Evolutionary conservation across 2,329 filamentous ascomycete genomes (phyloP), one percentile per base, ranked within the genome.

Genomic region (Cordyceps farinosa): DNA sequence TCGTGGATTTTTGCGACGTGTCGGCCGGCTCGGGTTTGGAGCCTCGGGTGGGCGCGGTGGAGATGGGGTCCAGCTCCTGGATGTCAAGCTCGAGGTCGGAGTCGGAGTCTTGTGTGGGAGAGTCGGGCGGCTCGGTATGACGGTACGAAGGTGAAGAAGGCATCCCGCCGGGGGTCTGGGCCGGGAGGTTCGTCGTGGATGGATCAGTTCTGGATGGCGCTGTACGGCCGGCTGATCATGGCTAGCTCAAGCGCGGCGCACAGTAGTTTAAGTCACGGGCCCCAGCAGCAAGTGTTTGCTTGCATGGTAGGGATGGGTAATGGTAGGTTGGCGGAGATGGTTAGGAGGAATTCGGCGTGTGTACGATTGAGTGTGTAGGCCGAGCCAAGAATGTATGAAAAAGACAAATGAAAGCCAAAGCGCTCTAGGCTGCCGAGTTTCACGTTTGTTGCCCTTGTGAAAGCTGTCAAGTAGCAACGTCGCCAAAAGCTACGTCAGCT

Each of bases 71-170:
- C 68, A 95, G 87, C 80, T 94, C 91, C 71, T 91, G 84, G 69
- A 92, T 83, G 70, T 93, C 89, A 70, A 95, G 85, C 73, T 94
- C 90, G 66, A 77, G 76, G 63, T 88, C 79, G 56, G 88, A 91
- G 74, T 93, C 90, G 73, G 88, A 90, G 73, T 92, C 89, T 76
- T 87, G 80, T 70, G 80, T 76, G 65, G 83, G 82, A 65, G 84
- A 86, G 76, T 89, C 86, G 76, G 87, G 87, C 71, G 84, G 83
- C 74, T 88, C 83, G 71, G 84, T 78, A 69, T 78, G 76, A 71
- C 78, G 80, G 73, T 82, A 80, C 40, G 79, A 74, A 62, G 78
- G 78, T 79, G 80, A 77, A 71, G 81, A 75, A 82, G 84, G 82
- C 84, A 87, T 85, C 75, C 82, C 82, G 81, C 75, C 60, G 60